Evolutionary conservation across 2,329 filamentous ascomycete species (phyloP), one percentile per base, ranked within the genome.

Genomic region (Talaromyces rugulosus): DNA sequence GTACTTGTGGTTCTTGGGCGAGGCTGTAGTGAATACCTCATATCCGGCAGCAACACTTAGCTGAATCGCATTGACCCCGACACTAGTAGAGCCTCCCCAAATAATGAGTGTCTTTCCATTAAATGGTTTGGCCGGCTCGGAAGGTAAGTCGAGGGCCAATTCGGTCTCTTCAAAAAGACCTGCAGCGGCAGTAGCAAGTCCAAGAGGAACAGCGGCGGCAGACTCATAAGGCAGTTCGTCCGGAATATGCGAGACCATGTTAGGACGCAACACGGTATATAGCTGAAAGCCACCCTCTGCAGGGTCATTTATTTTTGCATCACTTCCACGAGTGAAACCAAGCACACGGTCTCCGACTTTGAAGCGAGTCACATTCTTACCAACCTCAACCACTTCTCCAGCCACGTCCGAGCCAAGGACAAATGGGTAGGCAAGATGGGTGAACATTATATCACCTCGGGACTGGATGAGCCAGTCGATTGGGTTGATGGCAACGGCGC

Each of bases 1-100:
- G 33, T 71, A 70, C 33, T 81, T 67, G 0, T 80, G 79, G 68
- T 87, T 87, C 6, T 77, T 76, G 12, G 81, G 78, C 0, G 79
- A 81, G 0, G 79, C 83, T 0, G 82, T 85, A 0, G 83, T 87
- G 40, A 88, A 81, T 1, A 85, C 80, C 1, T 59, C 75, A 2
- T 80, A 78, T 0, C 81, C 82, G 1, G 72, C 72, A 0, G 80
- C 78, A 62, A 72, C 68, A 70, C 83, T 78, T 0, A 83, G 63
- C 1, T 80, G 82, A 63, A 83, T 82, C 16, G 84, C 77, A 42
- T 75, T 79, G 3, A 85, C 83, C 47, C 83, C 83, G 12, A 83
- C 83, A 0, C 81, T 85, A 3, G 70, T 69, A 7, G 68, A 68
- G 4, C 74, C 74, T 12, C 83, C 83, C 65, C 85, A 82, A 1